Evolutionary conservation across 2,329 filamentous ascomycete species (phyloP).

Genomic region (Shiraia bambusicola): DNA sequence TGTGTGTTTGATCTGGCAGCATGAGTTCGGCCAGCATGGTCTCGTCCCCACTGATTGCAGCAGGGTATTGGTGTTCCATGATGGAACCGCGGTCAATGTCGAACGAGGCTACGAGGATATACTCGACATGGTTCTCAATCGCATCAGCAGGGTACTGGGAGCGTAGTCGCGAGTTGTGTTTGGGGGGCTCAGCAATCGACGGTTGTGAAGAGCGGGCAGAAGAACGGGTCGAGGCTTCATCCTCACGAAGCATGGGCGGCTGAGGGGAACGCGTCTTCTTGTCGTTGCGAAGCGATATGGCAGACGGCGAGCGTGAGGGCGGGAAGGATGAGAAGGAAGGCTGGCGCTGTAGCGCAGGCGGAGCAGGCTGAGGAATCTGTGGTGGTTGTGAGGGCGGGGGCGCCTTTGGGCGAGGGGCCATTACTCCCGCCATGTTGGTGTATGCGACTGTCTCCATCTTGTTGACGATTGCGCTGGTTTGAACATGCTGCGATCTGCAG

Average conservation of each 20-base stretch:
- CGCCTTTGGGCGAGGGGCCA: constrained; percentile 25
- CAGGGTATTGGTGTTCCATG: constrained; percentile 98
- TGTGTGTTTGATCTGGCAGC: constrained; percentile 94
- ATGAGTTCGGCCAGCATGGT: constrained; percentile 98
- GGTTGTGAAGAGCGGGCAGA: constrained; percentile 32
- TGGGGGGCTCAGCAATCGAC: constrained; percentile 5
- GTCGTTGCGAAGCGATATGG: constrained; percentile 39
- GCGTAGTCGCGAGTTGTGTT: constrained; percentile 34
- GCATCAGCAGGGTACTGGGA: constrained; percentile 53
- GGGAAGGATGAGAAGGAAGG: constrained; percentile 49
- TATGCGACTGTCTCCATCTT: constrained; percentile 22
- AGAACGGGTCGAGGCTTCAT: constrained; percentile 33
- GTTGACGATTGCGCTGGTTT: constrained; percentile 11
- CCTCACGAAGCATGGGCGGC: constrained; percentile 37
- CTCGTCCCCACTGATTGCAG: constrained; percentile 93
- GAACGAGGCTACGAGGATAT: constrained; percentile 95
- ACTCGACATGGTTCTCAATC: constrained; percentile 90
- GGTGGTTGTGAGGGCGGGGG: constrained; percentile 1
- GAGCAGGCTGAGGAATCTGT: not conserved
- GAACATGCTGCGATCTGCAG: constrained; percentile 20
- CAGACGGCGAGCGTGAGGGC: constrained; percentile 43
- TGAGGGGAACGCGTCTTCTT: constrained; percentile 39
- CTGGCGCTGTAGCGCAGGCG: constrained; percentile 38
- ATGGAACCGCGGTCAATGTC: constrained; percentile 94
- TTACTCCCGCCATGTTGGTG: constrained; percentile 35